These are phyloP conservation scores for Arbutus unedo DNA, from an alignment of 148 eudicot species.

Conservation along the genomic window DNA sequence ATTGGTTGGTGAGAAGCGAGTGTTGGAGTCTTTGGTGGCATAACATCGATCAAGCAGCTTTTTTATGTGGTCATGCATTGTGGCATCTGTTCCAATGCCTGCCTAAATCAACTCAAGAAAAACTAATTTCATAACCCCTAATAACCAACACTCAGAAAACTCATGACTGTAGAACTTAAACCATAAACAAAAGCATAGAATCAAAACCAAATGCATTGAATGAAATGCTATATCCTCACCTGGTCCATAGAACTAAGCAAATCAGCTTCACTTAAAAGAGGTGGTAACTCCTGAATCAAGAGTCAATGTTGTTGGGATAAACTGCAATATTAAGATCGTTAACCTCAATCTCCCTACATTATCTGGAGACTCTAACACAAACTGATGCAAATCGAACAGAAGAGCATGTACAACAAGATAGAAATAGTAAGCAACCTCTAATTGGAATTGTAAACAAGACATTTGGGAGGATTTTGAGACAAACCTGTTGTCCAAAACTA, in stretches of 20 bases:
- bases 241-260: conserved; percentile 86
- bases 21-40: conserved; percentile 84
- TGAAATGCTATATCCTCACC: conserved; percentile 35
- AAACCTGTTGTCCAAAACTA: too few relatives aligned
- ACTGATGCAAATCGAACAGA: background rate
- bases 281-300: conserved; percentile 91
- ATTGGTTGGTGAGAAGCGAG: conserved; percentile 87
- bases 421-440: too few relatives aligned
- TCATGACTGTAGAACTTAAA: background rate
- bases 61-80: conserved; percentile 99
- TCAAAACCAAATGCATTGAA: background rate
- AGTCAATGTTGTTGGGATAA: conserved; percentile 71
- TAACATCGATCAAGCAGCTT: conserved; percentile 93
- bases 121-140: background rate
- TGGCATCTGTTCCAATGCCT: conserved; percentile 97
- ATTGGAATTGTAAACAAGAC: too few relatives aligned
- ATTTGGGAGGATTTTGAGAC: too few relatives aligned
- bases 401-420: background rate
- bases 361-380: background rate
- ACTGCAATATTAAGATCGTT: conserved; percentile 42
- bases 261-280: conserved; percentile 96
- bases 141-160: background rate
- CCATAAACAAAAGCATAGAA: background rate
- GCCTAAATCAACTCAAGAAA: conserved; percentile 37
- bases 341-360: background rate